Base-by-base conservation (phyloP, 2,329 filamentous ascomycete species). In the Penicillium expansum region DNA sequence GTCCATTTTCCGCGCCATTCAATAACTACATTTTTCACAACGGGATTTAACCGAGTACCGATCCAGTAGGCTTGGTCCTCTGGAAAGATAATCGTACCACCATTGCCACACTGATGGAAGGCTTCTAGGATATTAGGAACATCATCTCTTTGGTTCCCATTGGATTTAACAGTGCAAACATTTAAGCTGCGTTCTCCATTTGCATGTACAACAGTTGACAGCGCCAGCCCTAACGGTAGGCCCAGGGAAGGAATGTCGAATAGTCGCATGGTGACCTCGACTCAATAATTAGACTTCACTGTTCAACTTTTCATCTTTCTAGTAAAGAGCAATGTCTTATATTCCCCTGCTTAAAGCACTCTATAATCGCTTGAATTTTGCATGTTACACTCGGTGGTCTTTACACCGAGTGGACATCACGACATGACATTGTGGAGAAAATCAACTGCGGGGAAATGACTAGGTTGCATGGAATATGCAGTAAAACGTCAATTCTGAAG, bases 41-140 rank as follows among this genome's bases (percentile, higher is more conserved):
- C 65, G 0, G 80, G 79, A 57, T 83, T 81, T 44, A 84, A 66
- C 41, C 75, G 76, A 10, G 75, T 75, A 5, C 70, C 78, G 59
- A 84, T 83, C 69, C 75, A 79, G 65, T 83, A 85, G 24, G 73
- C 75, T 55, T 82, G 67, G 14, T 73, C 73, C 56, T 79, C 74
- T 0, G 80, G 81, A 57, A 84, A 84, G 4, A 82, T 66, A 9
- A 84, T 74, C 4, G 67, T 79, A 11, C 78, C 71, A 29, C 76
- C 74, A 48, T 74, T 66, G 4, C 71, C 71, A 52, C 77, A 80
- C 20, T 68, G 58, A 5, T 63, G 30, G 59, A 79, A 79, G 2
- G 78, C 77, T 30, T 72, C 56, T 1, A 77, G 59, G 32, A 79
- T 76, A 32, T 69, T 74, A 8, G 75, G 73, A 1, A 77, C 73